Conservation (phyloP, 345 rosid species). For the Eucalyptus sideroxylon region DNA sequence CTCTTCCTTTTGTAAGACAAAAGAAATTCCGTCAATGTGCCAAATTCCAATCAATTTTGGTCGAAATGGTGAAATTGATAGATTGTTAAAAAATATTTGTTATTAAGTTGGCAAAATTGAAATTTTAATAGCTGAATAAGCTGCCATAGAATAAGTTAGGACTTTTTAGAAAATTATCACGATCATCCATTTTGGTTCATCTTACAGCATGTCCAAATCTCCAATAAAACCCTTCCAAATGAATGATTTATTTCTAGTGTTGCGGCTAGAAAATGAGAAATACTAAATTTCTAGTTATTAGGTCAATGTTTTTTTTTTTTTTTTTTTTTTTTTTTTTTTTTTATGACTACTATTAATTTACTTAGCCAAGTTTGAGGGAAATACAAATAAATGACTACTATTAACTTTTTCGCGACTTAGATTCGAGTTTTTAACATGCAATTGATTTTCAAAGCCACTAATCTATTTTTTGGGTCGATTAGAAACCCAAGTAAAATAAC, state of each 20-base stretch:
- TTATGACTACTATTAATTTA: no score
- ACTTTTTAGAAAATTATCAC: not conserved
- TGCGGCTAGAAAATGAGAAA: not conserved
- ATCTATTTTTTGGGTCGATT: no score
- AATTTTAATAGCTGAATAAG: not conserved
- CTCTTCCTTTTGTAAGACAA: no score
- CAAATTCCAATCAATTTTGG: not conserved
- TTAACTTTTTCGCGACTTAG: no score
- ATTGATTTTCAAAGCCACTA: no score
- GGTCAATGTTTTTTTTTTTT: no score
- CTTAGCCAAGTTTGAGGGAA: no score
- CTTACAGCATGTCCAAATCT: rapidly evolving
- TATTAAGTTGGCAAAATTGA: not conserved
- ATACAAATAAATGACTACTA: no score
- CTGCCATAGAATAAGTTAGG: not conserved
- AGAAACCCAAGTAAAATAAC: no score
- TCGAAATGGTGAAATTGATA: no score
- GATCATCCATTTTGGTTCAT: not conserved
- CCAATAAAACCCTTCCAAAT: not conserved
- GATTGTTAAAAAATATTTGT: rapidly evolving
- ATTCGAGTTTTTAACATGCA: no score
- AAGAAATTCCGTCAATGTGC: not conserved
- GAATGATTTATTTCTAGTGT: not conserved
- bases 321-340: no score
- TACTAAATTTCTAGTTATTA: not conserved